Evolutionary conservation across 306 rosid species (phyloP).

Genomic region (Rosa chinensis): DNA sequence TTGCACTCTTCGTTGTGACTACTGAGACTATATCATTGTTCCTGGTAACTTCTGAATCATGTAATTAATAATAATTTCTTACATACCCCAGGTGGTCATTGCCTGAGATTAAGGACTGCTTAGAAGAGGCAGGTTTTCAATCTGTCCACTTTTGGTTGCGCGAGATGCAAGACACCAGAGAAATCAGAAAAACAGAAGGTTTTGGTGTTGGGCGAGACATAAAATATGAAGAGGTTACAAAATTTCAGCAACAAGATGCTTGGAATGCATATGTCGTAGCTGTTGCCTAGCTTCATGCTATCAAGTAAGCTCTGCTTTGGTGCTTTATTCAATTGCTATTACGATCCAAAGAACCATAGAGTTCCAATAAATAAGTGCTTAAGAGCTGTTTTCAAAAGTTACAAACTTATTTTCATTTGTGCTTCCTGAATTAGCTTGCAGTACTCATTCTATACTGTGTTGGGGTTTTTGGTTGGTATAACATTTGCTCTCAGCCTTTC

Average conservation of each 20-base stretch:
- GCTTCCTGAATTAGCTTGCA: neutral
- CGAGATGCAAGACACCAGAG: constrained; percentile 70
- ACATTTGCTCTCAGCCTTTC: constrained; percentile 1
- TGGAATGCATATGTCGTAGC: constrained; percentile 96
- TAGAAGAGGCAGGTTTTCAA: constrained; percentile 82
- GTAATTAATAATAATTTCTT: constrained; percentile 22
- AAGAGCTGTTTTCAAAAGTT: neutral
- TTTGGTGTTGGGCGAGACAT: constrained; percentile 63
- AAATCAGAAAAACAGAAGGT: constrained; percentile 54
- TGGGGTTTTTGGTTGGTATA: neutral
- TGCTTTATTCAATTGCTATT: neutral
- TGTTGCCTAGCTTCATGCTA: constrained; percentile 48
- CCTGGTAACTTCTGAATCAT: constrained; percentile 25
- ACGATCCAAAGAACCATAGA: neutral
- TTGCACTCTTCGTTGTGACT: neutral
- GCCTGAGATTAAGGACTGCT: constrained; percentile 90
- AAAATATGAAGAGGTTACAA: constrained; percentile 72
- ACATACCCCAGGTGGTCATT: constrained; percentile 71
- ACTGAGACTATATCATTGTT: constrained; percentile 8
- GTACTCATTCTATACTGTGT: neutral
- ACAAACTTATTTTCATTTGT: neutral
- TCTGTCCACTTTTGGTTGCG: constrained; percentile 84
- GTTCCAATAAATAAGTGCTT: neutral
- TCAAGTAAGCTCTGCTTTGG: neutral
- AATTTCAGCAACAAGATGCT: constrained; percentile 75